Base-by-base conservation (phyloP, 192 early-diverging fungal species). In the Oehlia diaphana region DNA sequence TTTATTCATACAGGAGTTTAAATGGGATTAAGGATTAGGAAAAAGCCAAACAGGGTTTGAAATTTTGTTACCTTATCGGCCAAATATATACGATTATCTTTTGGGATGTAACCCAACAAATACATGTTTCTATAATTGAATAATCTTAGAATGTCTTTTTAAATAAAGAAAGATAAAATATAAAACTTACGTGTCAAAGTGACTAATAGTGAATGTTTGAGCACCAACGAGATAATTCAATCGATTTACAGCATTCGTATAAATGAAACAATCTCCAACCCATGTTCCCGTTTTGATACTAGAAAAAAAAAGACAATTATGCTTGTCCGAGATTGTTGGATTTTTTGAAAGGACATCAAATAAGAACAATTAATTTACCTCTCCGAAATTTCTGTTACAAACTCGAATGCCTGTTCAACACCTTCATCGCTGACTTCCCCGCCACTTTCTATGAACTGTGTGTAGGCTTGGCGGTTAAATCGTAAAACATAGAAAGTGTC, bases 191-290 rank as follows among this genome's bases (percentile, higher is more conserved):
- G 86, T 88, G 84, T 97, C 97, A 88, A 99, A 99, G 84, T 99
- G 98, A 81, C 92, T 94, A 81, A 99, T 93, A 7, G 97, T 98
- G 35, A 95, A 96, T 23, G 93, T 91, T 84, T 97, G 96, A 3
- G 90, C 93, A 71, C 98, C 97, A 8, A 99, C 97, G 49, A 99
- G 85, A 81, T 99, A 99, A 86, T 94, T 97, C 77, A 99, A 88
- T 35, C 97, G 92, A 85, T 98, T 97, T 77, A 89, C 88, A 13
- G 89, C 82, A 81, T 94, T 96, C 23, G 96, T 96, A 87, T 98
- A 99, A 75, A 99, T 98, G 81, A 99, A 99, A 82, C 98, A 98
- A 85, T 99, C 98, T 66, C 98, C 98, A 66, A 98, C 94, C 98
- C 98, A 99, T 79, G 89, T 90, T 33, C 97, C 98, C 8, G 97